Evolutionary conservation across 2,329 filamentous ascomycete genomes (phyloP).

Genomic region (Pseudocercospora pini-densiflorae): DNA sequence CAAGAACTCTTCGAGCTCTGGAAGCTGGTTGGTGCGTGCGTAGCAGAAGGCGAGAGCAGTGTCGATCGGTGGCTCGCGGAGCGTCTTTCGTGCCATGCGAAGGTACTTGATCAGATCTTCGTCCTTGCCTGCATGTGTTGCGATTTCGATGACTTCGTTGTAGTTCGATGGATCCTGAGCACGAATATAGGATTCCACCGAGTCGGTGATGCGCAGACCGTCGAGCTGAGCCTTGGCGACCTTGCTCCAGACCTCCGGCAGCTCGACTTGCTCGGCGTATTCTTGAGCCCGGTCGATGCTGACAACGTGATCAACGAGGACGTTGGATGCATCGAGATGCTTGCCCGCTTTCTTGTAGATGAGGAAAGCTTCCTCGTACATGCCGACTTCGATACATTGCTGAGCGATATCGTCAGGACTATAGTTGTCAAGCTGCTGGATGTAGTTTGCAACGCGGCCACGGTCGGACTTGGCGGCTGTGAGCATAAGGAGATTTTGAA

Average conservation of each 20-base stretch:
- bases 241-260: slow-evolving; percentile 96
- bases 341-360: slow-evolving; percentile 98
- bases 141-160: slow-evolving; percentile 93
- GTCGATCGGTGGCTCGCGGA: slow-evolving; percentile 91
- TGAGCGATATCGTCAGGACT: slow-evolving; percentile 90
- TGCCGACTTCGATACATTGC: slow-evolving; percentile 90
- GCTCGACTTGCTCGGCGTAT: slow-evolving; percentile 91
- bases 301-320: slow-evolving; percentile 94
- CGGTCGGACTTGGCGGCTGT: slow-evolving; percentile 98
- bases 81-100: slow-evolving; percentile 95
- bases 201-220: slow-evolving; percentile 87
- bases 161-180: slow-evolving; percentile 93
- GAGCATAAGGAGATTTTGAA: slow-evolving; percentile 95
- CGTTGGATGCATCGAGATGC: slow-evolving; percentile 82
- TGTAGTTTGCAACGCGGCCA: slow-evolving; percentile 92
- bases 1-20: slow-evolving; percentile 95
- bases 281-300: slow-evolving; percentile 97
- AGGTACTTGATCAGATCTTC: slow-evolving; percentile 97
- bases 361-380: slow-evolving; percentile 96
- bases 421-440: slow-evolving; percentile 87
- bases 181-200: slow-evolving; percentile 97
- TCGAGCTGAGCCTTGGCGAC: slow-evolving; percentile 98
- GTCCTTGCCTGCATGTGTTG: slow-evolving; percentile 94
- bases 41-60: slow-evolving; percentile 93
- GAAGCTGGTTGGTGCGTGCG: slow-evolving; percentile 86